Conservation (phyloP, 2,329 filamentous ascomycete species). For the Paecilomyces fulvus region DNA sequence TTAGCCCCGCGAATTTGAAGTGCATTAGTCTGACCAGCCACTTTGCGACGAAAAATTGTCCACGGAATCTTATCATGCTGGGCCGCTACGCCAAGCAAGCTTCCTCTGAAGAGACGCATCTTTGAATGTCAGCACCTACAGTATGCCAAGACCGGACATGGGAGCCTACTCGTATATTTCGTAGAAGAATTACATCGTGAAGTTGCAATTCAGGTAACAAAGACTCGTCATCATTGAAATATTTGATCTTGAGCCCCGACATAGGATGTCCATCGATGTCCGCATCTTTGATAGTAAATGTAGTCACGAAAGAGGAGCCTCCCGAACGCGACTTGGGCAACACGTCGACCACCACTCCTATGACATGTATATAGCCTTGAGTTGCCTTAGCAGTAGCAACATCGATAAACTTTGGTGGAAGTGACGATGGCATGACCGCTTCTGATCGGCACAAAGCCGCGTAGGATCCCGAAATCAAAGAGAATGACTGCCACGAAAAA, state of each 20-base stretch:
- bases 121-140: not conserved
- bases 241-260: slow-evolving; percentile 44
- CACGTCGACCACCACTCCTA: slow-evolving; percentile 64
- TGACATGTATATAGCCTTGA: slow-evolving; percentile 44
- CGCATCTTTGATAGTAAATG: slow-evolving; percentile 53
- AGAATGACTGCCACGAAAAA: not conserved
- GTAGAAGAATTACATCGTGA: slow-evolving; percentile 59
- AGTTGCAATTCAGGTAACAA: slow-evolving; percentile 37
- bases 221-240: slow-evolving; percentile 48
- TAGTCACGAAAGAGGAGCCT: slow-evolving; percentile 53
- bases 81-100: slow-evolving; percentile 16
- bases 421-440: slow-evolving; percentile 11
- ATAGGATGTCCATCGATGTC: slow-evolving; percentile 36
- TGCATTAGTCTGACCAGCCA: slow-evolving; percentile 11
- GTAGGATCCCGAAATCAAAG: not conserved
- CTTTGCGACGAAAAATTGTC: slow-evolving; percentile 25
- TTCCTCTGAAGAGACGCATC: slow-evolving; percentile 16
- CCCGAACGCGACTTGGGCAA: slow-evolving; percentile 45
- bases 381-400: slow-evolving; percentile 39
- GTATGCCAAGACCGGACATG: slow-evolving; percentile 6
- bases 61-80: slow-evolving; percentile 21
- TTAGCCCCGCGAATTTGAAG: slow-evolving; percentile 20
- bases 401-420: slow-evolving; percentile 38
- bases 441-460: not conserved
- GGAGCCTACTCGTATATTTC: slow-evolving; percentile 44